Evolutionary conservation across 2,329 filamentous ascomycete genomes (phyloP).

Genomic region (Phialocephala sp.): DNA sequence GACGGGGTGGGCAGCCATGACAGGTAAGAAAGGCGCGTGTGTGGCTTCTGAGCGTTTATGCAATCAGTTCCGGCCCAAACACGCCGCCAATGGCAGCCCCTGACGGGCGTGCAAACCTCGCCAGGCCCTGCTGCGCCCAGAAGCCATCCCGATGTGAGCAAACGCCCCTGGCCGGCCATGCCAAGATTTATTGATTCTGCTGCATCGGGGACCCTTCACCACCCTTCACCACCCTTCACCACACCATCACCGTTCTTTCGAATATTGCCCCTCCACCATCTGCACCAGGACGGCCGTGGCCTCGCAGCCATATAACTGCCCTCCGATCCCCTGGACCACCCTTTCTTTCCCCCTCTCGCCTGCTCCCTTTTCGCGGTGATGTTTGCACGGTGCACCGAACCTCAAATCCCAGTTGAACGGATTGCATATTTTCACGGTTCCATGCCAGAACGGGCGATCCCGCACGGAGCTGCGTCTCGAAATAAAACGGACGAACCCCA

Average conservation of each 20-base stretch:
- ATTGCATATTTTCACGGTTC: not conserved
- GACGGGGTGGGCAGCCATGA: not conserved
- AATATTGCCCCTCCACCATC: not conserved
- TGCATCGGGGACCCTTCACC: not conserved
- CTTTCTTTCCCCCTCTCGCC: not conserved
- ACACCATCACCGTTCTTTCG: not conserved
- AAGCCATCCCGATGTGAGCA: not conserved
- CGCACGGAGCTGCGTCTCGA: conserved; percentile 12
- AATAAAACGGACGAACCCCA: conserved; percentile 16
- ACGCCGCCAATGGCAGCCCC: not conserved
- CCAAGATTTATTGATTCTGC: not conserved
- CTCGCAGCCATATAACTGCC: not conserved
- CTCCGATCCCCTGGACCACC: not conserved
- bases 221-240: not conserved
- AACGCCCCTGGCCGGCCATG: not conserved
- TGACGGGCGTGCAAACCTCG: not conserved
- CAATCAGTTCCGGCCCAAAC: not conserved
- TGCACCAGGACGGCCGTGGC: not conserved
- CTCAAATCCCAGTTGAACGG: not conserved
- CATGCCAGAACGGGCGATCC: conserved; percentile 6
- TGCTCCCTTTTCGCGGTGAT: not conserved
- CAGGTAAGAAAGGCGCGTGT: conserved; percentile 3
- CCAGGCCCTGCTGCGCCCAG: not conserved
- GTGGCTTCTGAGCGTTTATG: conserved; percentile 1
- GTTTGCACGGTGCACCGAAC: not conserved